Percentiles rank a stretch among this genome's conserved stretches.
phyloP scores from a whole-genome alignment of 1,139 yeast genomes.

The Schizosaccharomyces versatilis region DNA sequence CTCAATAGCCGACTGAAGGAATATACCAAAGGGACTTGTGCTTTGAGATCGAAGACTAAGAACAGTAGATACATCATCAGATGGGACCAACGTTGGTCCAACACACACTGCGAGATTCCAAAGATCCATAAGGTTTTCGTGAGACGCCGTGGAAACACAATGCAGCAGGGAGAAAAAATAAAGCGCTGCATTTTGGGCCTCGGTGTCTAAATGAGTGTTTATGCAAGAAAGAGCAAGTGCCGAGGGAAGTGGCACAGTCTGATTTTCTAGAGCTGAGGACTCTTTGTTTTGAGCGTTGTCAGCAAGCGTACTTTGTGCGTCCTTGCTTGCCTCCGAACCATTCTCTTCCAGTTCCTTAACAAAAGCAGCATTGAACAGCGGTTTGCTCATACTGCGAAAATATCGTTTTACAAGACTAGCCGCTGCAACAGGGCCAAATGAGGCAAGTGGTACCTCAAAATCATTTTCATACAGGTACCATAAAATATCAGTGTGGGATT shows the following conservation, averaged over 20 bases:
- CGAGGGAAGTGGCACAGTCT: not conserved
- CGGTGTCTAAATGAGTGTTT: not conserved
- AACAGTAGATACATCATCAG: not conserved
- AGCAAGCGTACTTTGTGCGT: no score
- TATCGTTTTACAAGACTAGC: not conserved
- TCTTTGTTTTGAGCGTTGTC: not conserved
- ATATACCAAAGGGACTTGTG: not conserved
- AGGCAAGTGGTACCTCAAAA: not conserved
- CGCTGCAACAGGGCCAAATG: not conserved
- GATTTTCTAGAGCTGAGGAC: not conserved
- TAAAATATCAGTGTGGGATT: not conserved
- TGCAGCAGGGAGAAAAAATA: not conserved
- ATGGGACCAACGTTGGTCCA: not conserved
- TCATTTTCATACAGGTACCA: not conserved
- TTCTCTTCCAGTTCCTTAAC: not conserved
- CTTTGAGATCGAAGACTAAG: not conserved
- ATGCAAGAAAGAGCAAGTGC: not conserved
- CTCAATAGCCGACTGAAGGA: not conserved
- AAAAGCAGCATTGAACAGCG: not conserved
- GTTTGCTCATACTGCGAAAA: not conserved
- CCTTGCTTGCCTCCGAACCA: no score
- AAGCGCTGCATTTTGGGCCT: not conserved
- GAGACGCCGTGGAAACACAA: not conserved
- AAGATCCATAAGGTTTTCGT: not conserved
- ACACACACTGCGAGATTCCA: not conserved